phyloP scores from a whole-genome alignment of 768 basidiomycete species.

The Lyophyllum decastes region DNA sequence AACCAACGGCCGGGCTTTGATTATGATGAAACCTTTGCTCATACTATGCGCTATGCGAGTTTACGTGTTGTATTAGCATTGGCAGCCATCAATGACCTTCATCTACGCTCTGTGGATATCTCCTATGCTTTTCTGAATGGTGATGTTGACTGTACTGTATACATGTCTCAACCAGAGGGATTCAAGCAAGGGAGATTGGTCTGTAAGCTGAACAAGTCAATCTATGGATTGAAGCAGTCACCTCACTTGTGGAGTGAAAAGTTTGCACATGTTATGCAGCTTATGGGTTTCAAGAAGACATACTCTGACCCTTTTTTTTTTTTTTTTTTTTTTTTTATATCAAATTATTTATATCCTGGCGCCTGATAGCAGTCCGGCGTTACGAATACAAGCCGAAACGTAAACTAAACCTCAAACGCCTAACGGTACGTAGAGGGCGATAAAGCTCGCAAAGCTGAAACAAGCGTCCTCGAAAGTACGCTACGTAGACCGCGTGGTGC shows the following conservation, averaged over 20 bases:
- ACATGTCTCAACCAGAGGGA: background rate
- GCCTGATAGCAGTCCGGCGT: too few species aligned
- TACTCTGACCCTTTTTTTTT: background rate
- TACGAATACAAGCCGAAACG: too few species aligned
- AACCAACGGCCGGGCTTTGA: conserved; percentile 39
- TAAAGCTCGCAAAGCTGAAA: too few species aligned
- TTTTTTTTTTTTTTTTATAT: too few species aligned
- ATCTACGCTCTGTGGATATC: conserved; percentile 18
- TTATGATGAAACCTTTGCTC: conserved; percentile 38
- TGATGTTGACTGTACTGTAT: background rate
- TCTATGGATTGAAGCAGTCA: conserved; percentile 1
- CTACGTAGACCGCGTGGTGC: too few species aligned
- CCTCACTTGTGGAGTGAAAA: background rate
- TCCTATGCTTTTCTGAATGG: conserved; percentile 1
- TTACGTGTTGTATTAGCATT: conserved; percentile 22
- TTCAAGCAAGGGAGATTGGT: background rate
- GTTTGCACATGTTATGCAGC: background rate
- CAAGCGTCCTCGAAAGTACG: too few species aligned
- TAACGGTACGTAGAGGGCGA: too few species aligned
- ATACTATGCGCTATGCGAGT: conserved; percentile 20
- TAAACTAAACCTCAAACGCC: too few species aligned
- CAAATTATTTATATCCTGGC: too few species aligned
- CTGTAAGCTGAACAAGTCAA: background rate
- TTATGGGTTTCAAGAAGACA: background rate
- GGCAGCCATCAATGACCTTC: conserved; percentile 26